Conservation (phyloP, 2,329 filamentous ascomycete species). For the Exserohilum rostratum region DNA sequence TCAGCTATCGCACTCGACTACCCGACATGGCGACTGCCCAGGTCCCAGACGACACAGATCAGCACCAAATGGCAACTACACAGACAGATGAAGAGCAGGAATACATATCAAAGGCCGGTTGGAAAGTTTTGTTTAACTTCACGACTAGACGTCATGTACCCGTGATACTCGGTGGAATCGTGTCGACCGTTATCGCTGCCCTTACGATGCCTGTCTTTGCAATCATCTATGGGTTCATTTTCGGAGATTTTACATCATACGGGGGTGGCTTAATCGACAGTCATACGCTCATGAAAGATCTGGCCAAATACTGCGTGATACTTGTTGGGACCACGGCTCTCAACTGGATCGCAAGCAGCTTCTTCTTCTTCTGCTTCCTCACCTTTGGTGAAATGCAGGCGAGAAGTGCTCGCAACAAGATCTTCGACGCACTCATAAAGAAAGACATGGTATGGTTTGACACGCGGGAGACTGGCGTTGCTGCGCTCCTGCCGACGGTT, state of each 20-base stretch:
- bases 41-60: conserved; percentile 14
- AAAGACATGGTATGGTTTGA: conserved; percentile 87
- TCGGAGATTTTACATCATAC: conserved; percentile 71
- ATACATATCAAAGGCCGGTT: conserved; percentile 41
- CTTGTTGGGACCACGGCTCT: conserved; percentile 67
- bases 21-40: conserved; percentile 22
- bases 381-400: conserved; percentile 83
- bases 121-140: conserved; percentile 73
- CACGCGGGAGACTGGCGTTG: conserved; percentile 70
- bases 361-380: conserved; percentile 74
- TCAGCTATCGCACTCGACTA: background rate
- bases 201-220: conserved; percentile 69
- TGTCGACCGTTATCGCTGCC: conserved; percentile 65
- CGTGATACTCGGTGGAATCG: conserved; percentile 61
- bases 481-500: conserved; percentile 71
- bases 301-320: conserved; percentile 66
- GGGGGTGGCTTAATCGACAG: conserved; percentile 61
- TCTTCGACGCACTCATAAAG: conserved; percentile 72
- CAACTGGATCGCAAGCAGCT: conserved; percentile 70
- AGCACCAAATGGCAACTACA: conserved; percentile 18
- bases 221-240: conserved; percentile 75
- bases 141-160: conserved; percentile 66
- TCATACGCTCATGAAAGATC: conserved; percentile 59
- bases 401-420: conserved; percentile 63
- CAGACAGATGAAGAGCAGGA: conserved; percentile 28